These are phyloP conservation scores for Cystoisospora suis DNA, from an alignment of 169 alveolate species.

Conservation along the genomic window DNA sequence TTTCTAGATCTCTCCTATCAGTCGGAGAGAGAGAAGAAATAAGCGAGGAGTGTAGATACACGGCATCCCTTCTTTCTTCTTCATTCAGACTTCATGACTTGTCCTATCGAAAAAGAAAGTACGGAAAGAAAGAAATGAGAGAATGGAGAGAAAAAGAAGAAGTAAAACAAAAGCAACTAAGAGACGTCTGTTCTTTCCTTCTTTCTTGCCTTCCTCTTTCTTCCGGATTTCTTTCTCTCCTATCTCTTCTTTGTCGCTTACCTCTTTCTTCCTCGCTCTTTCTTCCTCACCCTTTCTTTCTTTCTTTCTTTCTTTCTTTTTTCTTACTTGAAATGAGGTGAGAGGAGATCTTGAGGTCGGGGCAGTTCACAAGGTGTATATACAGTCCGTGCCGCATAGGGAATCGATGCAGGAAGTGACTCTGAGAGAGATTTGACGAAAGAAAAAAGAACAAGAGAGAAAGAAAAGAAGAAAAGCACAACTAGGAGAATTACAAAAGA, in stretches of 20 bases:
- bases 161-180: too few species aligned
- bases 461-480: too few species aligned
- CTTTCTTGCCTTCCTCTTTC: neutral
- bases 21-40: too few species aligned
- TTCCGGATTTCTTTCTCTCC: neutral
- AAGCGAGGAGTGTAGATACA: too few species aligned
- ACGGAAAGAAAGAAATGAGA: too few species aligned
- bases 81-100: too few species aligned
- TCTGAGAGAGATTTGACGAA: slow-evolving; percentile 13
- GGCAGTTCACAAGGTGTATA: slow-evolving; percentile 53
- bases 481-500: too few species aligned
- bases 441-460: neutral
- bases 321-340: slow-evolving; percentile 55
- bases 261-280: neutral
- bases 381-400: slow-evolving; percentile 57
- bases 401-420: slow-evolving; percentile 31
- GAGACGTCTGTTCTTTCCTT: neutral
- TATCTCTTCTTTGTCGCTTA: neutral
- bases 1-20: too few species aligned
- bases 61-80: too few species aligned
- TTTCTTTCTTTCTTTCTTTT: too few species aligned
- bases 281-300: neutral
- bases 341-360: slow-evolving; percentile 14
- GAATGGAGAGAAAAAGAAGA: too few species aligned
- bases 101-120: too few species aligned